A percentile compares a stretch with the other conserved stretches of the same genome.
These are phyloP conservation scores for Fusarium begoniae DNA, from an alignment of 2,329 filamentous ascomycete genomes.

Conservation along the genomic window DNA sequence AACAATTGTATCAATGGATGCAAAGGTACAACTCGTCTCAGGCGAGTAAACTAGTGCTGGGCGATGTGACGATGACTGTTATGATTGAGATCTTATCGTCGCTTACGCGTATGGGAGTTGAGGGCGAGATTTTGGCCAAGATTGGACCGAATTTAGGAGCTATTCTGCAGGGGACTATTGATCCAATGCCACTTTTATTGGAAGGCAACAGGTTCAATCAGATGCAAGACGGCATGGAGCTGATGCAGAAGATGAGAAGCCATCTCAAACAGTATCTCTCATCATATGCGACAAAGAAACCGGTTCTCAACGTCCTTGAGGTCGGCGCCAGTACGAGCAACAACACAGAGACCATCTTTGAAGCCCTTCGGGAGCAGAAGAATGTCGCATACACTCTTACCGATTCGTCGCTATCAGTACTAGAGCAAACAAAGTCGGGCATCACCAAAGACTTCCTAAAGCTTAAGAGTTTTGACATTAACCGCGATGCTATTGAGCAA, in stretches of 20 bases:
- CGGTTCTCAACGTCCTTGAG: neutral
- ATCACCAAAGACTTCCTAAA: neutral
- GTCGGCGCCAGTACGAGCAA: neutral
- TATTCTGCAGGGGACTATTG: neutral
- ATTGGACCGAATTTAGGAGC: conserved; percentile 13
- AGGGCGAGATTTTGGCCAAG: conserved; percentile 8
- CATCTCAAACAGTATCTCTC: conserved; percentile 11
- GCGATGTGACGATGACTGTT: conserved; percentile 8
- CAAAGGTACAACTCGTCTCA: neutral
- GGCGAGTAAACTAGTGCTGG: neutral
- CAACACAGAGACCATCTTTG: neutral
- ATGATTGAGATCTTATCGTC: conserved; percentile 25
- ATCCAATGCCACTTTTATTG: neutral
- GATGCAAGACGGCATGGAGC: neutral
- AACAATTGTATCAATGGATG: conserved; percentile 10
- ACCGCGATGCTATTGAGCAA: neutral
- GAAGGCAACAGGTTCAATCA: neutral
- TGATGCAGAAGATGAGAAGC: neutral
- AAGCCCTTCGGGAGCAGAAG: neutral
- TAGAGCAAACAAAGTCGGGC: neutral
- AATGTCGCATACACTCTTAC: neutral
- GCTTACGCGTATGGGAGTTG: neutral
- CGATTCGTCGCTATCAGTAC: neutral
- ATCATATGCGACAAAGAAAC: neutral
- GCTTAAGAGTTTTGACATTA: conserved; percentile 6